Percentiles rank a stretch among this genome's conserved stretches.
Conservation (phyloP, 192 early-diverging fungal genomes). For the Oehlia diaphana region DNA sequence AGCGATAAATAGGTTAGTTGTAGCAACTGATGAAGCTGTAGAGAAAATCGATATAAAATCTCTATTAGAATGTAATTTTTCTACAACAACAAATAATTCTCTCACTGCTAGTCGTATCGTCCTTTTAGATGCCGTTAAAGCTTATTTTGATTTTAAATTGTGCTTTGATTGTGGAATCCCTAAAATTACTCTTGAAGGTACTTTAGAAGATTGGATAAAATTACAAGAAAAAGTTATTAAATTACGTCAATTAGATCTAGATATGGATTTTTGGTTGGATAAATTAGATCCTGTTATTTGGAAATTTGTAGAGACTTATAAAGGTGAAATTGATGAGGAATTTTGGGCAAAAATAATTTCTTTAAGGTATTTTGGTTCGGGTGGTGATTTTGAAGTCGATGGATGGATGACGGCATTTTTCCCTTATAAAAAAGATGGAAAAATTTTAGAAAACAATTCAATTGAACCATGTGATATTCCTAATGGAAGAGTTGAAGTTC, state of each 20-base stretch:
- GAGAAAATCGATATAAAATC: too few relatives aligned
- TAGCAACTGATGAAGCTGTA: not conserved
- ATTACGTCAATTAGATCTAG: not conserved
- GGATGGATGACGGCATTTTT: not conserved
- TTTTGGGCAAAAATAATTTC: not conserved
- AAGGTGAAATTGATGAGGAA: too few relatives aligned
- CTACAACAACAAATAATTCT: not conserved
- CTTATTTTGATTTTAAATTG: not conserved
- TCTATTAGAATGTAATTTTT: not conserved
- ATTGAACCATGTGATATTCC: not conserved
- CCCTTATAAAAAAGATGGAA: not conserved
- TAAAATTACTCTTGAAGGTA: not conserved
- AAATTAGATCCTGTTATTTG: not conserved
- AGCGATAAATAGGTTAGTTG: not conserved
- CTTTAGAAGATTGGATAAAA: not conserved
- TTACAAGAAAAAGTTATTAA: constrained; percentile 1
- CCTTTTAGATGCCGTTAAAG: not conserved
- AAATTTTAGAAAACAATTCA: not conserved
- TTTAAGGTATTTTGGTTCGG: not conserved
- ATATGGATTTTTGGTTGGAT: not conserved
- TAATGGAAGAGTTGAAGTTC: not conserved
- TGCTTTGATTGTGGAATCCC: not conserved
- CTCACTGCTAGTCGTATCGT: not conserved
- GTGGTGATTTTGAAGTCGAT: not conserved
- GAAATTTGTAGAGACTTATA: not conserved